Percentiles rank a stretch among this genome's conserved stretches.
Evolutionary conservation across 352 stramenopile species (phyloP).

Genomic region (Elongisporangium anandrum): DNA sequence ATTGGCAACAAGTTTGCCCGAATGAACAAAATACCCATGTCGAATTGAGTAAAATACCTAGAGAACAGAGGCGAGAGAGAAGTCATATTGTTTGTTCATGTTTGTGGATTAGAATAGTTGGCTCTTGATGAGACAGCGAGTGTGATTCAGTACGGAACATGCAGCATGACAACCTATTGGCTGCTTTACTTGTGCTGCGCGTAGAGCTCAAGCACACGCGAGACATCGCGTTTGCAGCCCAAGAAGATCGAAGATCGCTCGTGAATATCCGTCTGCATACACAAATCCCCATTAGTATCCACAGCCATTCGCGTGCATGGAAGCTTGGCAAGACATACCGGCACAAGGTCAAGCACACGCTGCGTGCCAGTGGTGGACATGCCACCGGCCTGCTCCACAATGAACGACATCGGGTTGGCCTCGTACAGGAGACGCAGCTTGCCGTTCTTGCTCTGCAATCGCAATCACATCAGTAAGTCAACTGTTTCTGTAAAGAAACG

Average conservation of each 20-base stretch:
- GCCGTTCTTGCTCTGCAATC: constrained; percentile 52
- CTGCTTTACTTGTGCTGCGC: constrained; percentile 25
- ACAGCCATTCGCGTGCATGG: constrained; percentile 3
- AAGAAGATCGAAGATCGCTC: constrained; percentile 98
- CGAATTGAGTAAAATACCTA: not conserved
- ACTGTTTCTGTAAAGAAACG: constrained; percentile 1
- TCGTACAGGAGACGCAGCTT: constrained; percentile 99
- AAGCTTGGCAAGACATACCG: constrained; percentile 37
- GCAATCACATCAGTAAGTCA: not conserved
- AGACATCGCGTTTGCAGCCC: constrained; percentile 87
- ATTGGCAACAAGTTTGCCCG: not conserved
- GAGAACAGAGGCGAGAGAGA: too few species aligned
- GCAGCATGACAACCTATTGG: too few species aligned
- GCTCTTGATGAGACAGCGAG: not conserved
- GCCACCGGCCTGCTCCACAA: constrained; percentile 97
- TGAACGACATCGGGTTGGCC: constrained; percentile 99
- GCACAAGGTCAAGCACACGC: constrained; percentile 93
- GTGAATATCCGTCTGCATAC: constrained; percentile 89
- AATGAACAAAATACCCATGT: not conserved
- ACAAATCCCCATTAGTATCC: constrained; percentile 3
- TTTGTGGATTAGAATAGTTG: not conserved
- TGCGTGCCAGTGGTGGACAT: constrained; percentile 93
- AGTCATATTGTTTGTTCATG: not conserved
- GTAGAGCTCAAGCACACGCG: constrained; percentile 78
- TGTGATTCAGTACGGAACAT: too few species aligned